These are phyloP conservation scores for Luvunga scandens DNA, from an alignment of 345 rosid genomes.

Conservation along the genomic window DNA sequence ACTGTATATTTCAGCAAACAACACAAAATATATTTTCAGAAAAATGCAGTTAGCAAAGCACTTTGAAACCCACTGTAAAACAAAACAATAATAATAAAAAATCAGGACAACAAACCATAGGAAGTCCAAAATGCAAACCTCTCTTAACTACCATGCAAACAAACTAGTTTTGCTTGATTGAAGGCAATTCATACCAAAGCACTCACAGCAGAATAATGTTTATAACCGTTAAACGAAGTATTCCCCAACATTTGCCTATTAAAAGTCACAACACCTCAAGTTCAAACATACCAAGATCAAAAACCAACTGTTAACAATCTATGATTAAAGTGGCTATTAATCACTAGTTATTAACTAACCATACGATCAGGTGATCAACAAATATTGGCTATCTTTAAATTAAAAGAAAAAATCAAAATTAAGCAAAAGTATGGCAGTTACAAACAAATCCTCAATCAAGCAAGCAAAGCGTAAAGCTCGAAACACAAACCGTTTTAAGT, in stretches of 20 bases:
- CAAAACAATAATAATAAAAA: no score
- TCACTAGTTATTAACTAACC: neutral
- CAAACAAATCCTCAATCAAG: neutral
- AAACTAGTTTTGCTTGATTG: neutral
- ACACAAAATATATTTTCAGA: neutral
- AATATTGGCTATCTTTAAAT: no score
- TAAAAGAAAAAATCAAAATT: no score
- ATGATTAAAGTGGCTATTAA: neutral
- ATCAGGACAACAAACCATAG: neutral
- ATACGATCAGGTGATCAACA: no score
- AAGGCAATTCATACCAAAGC: neutral
- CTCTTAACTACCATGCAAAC: neutral
- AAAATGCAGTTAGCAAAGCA: neutral
- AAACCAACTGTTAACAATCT: neutral
- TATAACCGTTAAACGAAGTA: no score
- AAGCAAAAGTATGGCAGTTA: neutral
- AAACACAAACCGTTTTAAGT: conserved; percentile 25
- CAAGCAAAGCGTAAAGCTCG: neutral
- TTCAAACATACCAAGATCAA: neutral
- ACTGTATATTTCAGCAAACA: neutral
- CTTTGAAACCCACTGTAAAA: neutral
- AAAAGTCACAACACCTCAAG: neutral
- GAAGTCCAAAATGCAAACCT: neutral
- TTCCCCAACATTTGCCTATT: neutral
- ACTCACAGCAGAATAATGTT: no score